Conservation (phyloP, 495 filamentous ascomycete genomes). For the Immersiella caudata region DNA sequence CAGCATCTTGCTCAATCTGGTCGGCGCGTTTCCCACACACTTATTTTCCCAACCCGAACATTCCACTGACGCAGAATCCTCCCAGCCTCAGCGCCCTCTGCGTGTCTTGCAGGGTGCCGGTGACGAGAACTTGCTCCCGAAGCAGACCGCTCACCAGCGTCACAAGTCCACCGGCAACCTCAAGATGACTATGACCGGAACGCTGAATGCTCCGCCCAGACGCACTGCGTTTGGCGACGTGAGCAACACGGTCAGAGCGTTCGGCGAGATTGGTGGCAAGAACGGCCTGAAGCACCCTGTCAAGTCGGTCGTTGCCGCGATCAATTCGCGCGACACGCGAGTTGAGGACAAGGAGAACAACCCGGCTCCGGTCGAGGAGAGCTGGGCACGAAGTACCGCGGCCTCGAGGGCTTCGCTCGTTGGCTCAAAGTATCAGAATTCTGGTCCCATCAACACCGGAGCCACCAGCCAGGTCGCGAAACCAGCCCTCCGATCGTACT, state of each 20-base stretch:
- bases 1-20: background rate
- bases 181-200: slow-evolving; percentile 57
- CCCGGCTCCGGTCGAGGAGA: slow-evolving; percentile 5
- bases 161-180: slow-evolving; percentile 80
- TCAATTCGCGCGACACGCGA: slow-evolving; percentile 49
- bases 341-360: slow-evolving; percentile 51
- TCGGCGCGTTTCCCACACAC: background rate
- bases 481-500: slow-evolving; percentile 12
- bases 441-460: slow-evolving; percentile 4
- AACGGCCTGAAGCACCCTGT: slow-evolving; percentile 29
- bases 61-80: slow-evolving; percentile 18
- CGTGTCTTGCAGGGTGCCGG: slow-evolving; percentile 62
- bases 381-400: background rate
- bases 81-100: slow-evolving; percentile 72
- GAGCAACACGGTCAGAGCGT: slow-evolving; percentile 66
- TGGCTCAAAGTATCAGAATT: slow-evolving; percentile 21
- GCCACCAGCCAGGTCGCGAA: slow-evolving; percentile 17
- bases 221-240: slow-evolving; percentile 79
- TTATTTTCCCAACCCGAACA: slow-evolving; percentile 24
- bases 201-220: slow-evolving; percentile 69
- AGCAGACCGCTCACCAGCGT: slow-evolving; percentile 71
- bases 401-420: slow-evolving; percentile 18
- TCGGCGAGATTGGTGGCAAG: slow-evolving; percentile 55
- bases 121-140: slow-evolving; percentile 74
- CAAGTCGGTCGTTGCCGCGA: slow-evolving; percentile 32